Percentiles rank a stretch among this genome's conserved stretches.
Evolutionary conservation across 2,329 filamentous ascomycete species (phyloP).

Genomic region (Pyricularia sp.): DNA sequence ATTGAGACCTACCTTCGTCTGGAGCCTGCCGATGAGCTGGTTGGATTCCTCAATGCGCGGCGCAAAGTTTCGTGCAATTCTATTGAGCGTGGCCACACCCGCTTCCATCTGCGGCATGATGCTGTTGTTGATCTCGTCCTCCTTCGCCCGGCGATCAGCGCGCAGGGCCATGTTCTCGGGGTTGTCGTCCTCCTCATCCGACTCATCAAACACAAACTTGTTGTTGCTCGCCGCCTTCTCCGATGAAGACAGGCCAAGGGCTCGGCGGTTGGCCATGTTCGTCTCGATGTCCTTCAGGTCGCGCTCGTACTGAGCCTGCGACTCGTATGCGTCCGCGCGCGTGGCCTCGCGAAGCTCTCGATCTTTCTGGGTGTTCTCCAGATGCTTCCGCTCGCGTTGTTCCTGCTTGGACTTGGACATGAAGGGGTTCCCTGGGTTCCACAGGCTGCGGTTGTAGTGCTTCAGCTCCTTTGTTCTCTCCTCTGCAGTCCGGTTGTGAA

Average conservation of each 20-base stretch:
- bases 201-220: constrained; percentile 14
- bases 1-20: constrained; percentile 54
- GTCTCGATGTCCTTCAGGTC: constrained; percentile 32
- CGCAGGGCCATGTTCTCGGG: constrained; percentile 9
- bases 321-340: constrained; percentile 41
- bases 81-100: constrained; percentile 63
- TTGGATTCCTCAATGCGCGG: constrained; percentile 73
- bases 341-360: constrained; percentile 56
- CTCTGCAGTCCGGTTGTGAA: constrained; percentile 66
- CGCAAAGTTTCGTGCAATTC: constrained; percentile 64
- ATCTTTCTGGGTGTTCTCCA: constrained; percentile 60
- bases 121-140: constrained; percentile 42
- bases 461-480: constrained; percentile 78
- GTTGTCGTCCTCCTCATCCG: constrained; percentile 10
- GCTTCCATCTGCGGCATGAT: constrained; percentile 56
- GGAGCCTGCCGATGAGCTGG: constrained; percentile 64
- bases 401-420: constrained; percentile 57
- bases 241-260: constrained; percentile 12
- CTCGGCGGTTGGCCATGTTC: constrained; percentile 50
- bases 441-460: constrained; percentile 83
- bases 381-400: constrained; percentile 56
- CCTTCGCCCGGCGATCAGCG: constrained; percentile 10
- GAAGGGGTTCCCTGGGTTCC: constrained; percentile 53
- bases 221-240: constrained; percentile 18
- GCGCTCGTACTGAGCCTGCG: constrained; percentile 40